Evolutionary conservation across 1,284 basidiomycete genomes (phyloP).

Genomic region (Irpex sp.): DNA sequence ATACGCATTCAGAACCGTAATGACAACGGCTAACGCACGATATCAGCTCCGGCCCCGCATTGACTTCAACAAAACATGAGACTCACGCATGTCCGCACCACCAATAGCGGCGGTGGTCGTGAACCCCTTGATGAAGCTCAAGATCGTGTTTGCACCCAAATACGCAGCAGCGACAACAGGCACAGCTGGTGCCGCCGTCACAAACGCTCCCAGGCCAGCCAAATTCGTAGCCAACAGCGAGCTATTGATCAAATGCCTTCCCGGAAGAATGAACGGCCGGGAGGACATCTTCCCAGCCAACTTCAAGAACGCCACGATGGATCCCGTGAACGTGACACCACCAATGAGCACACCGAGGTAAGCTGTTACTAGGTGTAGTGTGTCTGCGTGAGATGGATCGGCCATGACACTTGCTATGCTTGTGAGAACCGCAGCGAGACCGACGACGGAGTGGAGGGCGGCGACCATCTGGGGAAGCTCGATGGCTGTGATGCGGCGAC

Average conservation of each 20-base stretch:
- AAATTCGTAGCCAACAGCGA: conserved; percentile 67
- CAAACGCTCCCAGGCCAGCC: conserved; percentile 71
- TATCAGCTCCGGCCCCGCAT: neutral
- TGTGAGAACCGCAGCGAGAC: conserved; percentile 82
- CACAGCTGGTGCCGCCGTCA: conserved; percentile 63
- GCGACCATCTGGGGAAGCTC: conserved; percentile 82
- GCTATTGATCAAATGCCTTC: conserved; percentile 71
- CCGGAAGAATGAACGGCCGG: conserved; percentile 67
- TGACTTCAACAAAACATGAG: neutral
- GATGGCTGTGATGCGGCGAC: conserved; percentile 78
- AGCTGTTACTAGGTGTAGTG: conserved; percentile 75
- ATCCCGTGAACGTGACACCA: conserved; percentile 78
- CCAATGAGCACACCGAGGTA: conserved; percentile 84
- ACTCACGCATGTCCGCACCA: conserved; percentile 86
- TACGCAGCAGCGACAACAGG: conserved; percentile 75
- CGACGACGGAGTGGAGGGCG: conserved; percentile 77
- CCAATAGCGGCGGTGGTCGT: conserved; percentile 85
- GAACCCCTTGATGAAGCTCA: conserved; percentile 81
- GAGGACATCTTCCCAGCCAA: conserved; percentile 78
- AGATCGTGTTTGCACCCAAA: conserved; percentile 63
- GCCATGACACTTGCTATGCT: conserved; percentile 76
- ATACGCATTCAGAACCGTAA: conserved; percentile 85
- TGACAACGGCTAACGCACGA: conserved; percentile 64
- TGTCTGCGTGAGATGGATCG: conserved; percentile 60
- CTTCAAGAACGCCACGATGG: conserved; percentile 86